Evolutionary conservation across 1,139 yeast genomes (phyloP), one percentile per base, ranked within the genome.

Genomic region (Spencermartinsiella ligniputridi): DNA sequence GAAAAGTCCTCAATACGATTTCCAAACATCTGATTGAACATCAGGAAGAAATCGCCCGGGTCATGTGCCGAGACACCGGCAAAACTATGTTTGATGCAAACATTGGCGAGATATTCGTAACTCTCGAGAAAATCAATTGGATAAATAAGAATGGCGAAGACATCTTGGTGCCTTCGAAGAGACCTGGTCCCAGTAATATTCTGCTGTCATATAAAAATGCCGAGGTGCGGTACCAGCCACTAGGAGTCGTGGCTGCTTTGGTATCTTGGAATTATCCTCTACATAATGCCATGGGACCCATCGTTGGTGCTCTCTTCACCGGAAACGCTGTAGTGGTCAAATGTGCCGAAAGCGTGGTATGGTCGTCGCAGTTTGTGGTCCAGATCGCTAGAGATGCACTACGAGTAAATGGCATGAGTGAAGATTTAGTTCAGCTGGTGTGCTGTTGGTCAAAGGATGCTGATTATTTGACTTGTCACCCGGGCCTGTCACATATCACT

Each of bases 21-120:
- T 76, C 78, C 52, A 75, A 83, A 46, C 90, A 74, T 62, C 79
- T 92, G 42, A 65, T 85, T 44, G 83, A 81, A 42, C 83, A 92
- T 63, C 98, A 92, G 63, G 92, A 83, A 45, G 81, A 81, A 42
- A 78, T 92, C 40, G 96, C 96, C 3, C 72, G 95, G 41, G 83
- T 92, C 6, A 97, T 97, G 0, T 92, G 97, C 64, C 75, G 97
- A 55, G 98, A 92, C 61, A 84, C 96, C 22, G 98, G 98, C 29
- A 92, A 92, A 63, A 90, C 98, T 2, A 82, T 85, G 81, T 71
- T 92, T 37, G 97, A 92, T 68, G 97, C 98, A 2, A 83, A 92
- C 47, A 82, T 92, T 83, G 98, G 98, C 37, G 98, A 92, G 52
- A 66, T 69, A 44, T 76, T 92, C 78, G 97, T 89, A 9, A 90